Evolutionary conservation across 1,284 basidiomycete species (phyloP).

Genomic region (Ceratobasidium sp.): DNA sequence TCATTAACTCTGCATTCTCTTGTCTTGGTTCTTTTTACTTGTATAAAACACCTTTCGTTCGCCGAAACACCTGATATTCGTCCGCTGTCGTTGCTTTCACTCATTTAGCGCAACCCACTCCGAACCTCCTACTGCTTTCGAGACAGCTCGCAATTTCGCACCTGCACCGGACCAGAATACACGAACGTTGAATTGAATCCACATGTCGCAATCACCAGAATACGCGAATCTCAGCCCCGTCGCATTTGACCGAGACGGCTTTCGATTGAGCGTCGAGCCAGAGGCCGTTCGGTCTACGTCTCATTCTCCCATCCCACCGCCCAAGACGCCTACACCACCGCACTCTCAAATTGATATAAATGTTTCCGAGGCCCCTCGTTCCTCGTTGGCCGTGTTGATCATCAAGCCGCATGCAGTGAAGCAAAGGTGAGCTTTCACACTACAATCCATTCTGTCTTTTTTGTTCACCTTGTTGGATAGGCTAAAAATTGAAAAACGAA

Average conservation of each 20-base stretch:
- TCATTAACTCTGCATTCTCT: conserved; percentile 6
- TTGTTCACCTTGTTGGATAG: conserved; percentile 16
- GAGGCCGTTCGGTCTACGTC: conserved; percentile 11
- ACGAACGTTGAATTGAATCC: neutral
- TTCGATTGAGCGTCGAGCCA: conserved; percentile 37
- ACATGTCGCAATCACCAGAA: conserved; percentile 36
- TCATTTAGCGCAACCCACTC: conserved; percentile 26
- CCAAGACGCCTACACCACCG: conserved; percentile 1
- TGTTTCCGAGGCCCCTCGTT: conserved; percentile 12
- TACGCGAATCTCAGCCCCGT: conserved; percentile 25
- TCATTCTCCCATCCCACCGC: neutral
- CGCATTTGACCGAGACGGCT: conserved; percentile 39
- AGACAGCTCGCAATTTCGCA: neutral
- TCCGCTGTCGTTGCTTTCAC: conserved; percentile 39
- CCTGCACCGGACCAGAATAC: neutral
- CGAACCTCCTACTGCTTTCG: neutral
- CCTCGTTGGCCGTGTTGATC: conserved; percentile 42
- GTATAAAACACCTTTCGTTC: conserved; percentile 28
- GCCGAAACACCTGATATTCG: conserved; percentile 13
- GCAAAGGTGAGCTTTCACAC: conserved; percentile 33
- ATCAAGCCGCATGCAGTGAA: conserved; percentile 47
- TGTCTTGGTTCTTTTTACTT: conserved; percentile 2
- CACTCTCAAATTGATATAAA: conserved; percentile 15
- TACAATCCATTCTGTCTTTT: neutral
- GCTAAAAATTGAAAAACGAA: conserved; percentile 49